Evolutionary conservation across 2,329 filamentous ascomycete species (phyloP), one percentile per base, ranked within the genome.

Genomic region (Trichoderma harzianum): DNA sequence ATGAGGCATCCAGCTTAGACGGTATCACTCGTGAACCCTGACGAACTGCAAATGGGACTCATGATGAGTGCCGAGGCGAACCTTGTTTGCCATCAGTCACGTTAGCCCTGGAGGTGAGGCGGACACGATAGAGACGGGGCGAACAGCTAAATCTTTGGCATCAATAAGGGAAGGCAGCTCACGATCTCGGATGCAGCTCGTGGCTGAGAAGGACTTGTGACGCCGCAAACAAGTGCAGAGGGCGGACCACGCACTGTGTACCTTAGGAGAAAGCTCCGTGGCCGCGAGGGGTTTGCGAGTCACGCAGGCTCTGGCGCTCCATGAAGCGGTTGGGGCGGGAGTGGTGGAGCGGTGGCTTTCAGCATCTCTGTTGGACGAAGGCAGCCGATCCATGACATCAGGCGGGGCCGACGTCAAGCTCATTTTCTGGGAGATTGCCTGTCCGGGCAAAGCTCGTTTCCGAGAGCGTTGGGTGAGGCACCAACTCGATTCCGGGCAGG

Each of bases 331-430:
- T 70, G 71, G 67, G 71, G 67, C 66, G 71, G 70, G 58, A 72
- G 24, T 67, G 61, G 63, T 72, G 70, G 65, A 70, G 70, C 26
- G 43, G 30, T 11, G 28, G 32, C 61, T 70, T n/a, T 32, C 18
- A 47, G 53, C 57, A 34, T 58, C 57, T 51, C 66, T 60, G 67
- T 66, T 70, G 58, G 67, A 65, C 32, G 24, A 57, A 39, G 70
- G 26, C 30, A 75, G 78, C 72, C 78, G 78, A 79, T 79, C 78
- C 76, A 78, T 79, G 78, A 79, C 78, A 79, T 79, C 78, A 79
- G 74, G 74, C 73, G 69, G 74, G 73, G 74, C 73, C 26, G 39
- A 73, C 74, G 64, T 69, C 70, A 68, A 69, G 70, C 70, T 74
- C 57, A 72, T 71, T 58, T 72, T 74, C 63, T 73, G 69, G 68